phyloP scores from a whole-genome alignment of 441 rosid species.

The Metrosideros polymorpha region DNA sequence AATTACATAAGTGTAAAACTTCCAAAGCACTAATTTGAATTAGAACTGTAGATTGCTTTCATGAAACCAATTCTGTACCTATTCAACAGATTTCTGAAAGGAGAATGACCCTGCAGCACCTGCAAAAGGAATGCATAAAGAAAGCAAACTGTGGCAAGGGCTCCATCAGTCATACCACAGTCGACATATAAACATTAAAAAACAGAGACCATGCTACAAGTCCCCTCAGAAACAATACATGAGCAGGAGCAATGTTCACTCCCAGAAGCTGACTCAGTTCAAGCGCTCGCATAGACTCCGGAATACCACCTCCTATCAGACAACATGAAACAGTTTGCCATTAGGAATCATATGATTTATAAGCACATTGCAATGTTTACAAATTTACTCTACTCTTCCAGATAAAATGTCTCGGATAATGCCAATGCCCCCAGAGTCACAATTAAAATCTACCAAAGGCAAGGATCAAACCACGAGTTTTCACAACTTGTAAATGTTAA shows the following conservation, averaged over 20 bases:
- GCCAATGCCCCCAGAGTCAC: not conserved
- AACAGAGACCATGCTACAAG: not conserved
- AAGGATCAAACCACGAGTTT: not conserved
- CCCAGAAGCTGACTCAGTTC: conserved; percentile 39
- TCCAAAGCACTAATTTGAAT: not conserved
- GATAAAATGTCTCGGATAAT: not conserved
- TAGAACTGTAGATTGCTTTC: not conserved
- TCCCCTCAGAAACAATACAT: conserved; percentile 16
- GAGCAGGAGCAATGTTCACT: conserved; percentile 36
- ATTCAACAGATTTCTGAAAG: conserved; percentile 37
- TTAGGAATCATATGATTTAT: not conserved
- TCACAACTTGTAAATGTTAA: not conserved
- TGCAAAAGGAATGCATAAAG: conserved; percentile 13
- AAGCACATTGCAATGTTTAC: not conserved
- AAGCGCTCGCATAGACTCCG: conserved; percentile 34
- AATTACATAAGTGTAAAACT: not conserved
- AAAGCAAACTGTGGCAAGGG: conserved; percentile 12
- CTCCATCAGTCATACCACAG: conserved; percentile 14
- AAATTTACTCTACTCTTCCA: not conserved
- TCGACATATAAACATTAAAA: not conserved
- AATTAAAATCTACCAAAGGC: not conserved
- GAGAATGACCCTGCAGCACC: conserved; percentile 52
- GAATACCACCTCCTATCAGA: conserved; percentile 45
- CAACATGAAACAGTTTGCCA: not conserved
- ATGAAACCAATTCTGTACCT: conserved; percentile 17